Base-by-base conservation (phyloP, 2,329 filamentous ascomycete species). In the Ciborinia camelliae region DNA sequence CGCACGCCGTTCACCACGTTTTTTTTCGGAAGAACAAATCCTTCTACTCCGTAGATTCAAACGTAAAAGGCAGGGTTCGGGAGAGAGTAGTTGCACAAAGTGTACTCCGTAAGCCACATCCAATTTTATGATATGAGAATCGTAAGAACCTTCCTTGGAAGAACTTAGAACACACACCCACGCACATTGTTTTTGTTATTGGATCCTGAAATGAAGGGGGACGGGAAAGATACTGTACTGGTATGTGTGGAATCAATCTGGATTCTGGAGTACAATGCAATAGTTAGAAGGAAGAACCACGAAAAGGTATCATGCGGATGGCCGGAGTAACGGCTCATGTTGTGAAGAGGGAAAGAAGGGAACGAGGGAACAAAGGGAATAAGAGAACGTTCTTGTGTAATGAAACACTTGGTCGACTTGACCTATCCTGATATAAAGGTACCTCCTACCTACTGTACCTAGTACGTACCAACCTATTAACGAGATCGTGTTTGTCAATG, bases 301-400 rank as follows among this genome's bases (percentile, higher is more conserved):
- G 52, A 59, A 63, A 53, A 35, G 30, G 43, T 32, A 50, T 63
- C 62, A 63, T 63, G 61, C 61, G 61, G 32, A n/a, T 18, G 41
- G 35, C 26, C 53, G 62, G 20, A 47, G 62, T 63, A 59, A 59
- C 53, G n/a, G 37, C 10, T 62, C 39, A 51, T 50, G 52, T 47
- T 43, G 62, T 59, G 53, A 63, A 41, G 41, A n/a, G 62, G 20
- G 26, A 35, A 43, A 26, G 39, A n/a, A n/a, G n/a, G n/a, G n/a
- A n/a, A n/a, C n/a, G n/a, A n/a, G n/a, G n/a, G n/a, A n/a, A n/a
- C n/a, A 41, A 30, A n/a, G 62, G 20, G 26, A 35, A 43, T 26
- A 30, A n/a, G 52, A 23, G 41, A 51, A 35, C 62, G 26, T 41
- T 41, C 23, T 47, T 15, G 61, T 58, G 62, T 18, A 30, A 63